Percentiles rank a stretch among this genome's conserved stretches.
These are phyloP conservation scores for Lentinula lateritia DNA, from an alignment of 768 basidiomycete genomes.

Conservation along the genomic window DNA sequence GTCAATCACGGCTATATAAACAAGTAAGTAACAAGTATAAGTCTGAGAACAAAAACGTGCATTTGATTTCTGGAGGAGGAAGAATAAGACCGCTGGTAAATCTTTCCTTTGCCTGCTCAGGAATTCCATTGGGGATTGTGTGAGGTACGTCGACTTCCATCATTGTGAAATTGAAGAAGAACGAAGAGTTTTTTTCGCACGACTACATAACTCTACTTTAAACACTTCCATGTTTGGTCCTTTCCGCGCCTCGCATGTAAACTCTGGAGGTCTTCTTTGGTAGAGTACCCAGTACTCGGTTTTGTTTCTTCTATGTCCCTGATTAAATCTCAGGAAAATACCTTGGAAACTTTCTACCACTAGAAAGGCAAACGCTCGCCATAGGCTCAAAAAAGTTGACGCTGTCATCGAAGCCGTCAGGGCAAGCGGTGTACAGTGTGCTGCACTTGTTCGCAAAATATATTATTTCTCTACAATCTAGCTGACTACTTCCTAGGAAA, in stretches of 20 bases:
- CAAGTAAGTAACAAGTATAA: constrained; percentile 6
- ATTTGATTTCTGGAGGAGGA: constrained; percentile 94
- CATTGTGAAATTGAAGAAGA: constrained; percentile 11
- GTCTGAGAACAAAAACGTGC: constrained; percentile 35
- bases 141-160: constrained; percentile 36
- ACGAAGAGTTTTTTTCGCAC: constrained; percentile 11
- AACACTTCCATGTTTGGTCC: constrained; percentile 70
- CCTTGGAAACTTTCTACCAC: constrained; percentile 92
- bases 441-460: constrained; percentile 57
- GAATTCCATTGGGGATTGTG: constrained; percentile 35
- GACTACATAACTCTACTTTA: not conserved
- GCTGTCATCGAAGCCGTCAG: constrained; percentile 85
- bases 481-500: constrained; percentile 35
- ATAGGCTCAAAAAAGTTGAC: constrained; percentile 90
- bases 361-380: constrained; percentile 87
- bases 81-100: constrained; percentile 87
- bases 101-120: constrained; percentile 36
- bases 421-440: constrained; percentile 74
- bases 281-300: constrained; percentile 19
- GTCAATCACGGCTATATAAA: constrained; percentile 78
- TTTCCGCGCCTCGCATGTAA: constrained; percentile 67
- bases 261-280: constrained; percentile 82
- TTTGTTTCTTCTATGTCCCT: constrained; percentile 3
- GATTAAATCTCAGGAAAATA: constrained; percentile 64
- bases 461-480: not conserved